Evolutionary conservation across 352 stramenopile species (phyloP).

Genomic region (Globisporangium heterothallicum): DNA sequence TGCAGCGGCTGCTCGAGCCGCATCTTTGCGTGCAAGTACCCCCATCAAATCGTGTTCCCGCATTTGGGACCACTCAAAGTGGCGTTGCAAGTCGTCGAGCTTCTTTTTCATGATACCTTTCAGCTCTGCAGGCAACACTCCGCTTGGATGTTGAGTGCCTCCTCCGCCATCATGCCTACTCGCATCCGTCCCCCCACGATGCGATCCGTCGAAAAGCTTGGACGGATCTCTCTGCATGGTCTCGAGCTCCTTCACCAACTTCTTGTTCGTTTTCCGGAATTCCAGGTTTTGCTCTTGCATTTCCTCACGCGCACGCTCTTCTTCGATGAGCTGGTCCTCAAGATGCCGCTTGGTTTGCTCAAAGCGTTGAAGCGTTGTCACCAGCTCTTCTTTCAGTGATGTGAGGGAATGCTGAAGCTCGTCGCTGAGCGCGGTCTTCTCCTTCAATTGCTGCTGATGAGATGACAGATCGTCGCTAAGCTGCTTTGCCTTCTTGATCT

Average conservation of each 20-base stretch:
- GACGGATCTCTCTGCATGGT: slow-evolving; percentile 24
- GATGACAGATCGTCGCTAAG: slow-evolving; percentile 35
- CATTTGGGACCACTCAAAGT: slow-evolving; percentile 63
- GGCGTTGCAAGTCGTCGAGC: slow-evolving; percentile 33
- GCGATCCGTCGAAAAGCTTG: not conserved
- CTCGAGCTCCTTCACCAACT: slow-evolving; percentile 54
- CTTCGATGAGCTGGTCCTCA: slow-evolving; percentile 73
- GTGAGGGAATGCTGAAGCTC: slow-evolving; percentile 57
- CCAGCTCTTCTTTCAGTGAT: slow-evolving; percentile 57
- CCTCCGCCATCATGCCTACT: not conserved
- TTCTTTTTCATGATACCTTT: slow-evolving; percentile 40
- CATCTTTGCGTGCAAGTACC: slow-evolving; percentile 19
- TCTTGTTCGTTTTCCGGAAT: slow-evolving; percentile 71
- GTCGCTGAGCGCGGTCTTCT: slow-evolving; percentile 39
- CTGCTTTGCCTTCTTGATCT: slow-evolving; percentile 53
- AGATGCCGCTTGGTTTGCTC: slow-evolving; percentile 72
- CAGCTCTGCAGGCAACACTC: slow-evolving; percentile 20
- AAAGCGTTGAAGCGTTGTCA: slow-evolving; percentile 44
- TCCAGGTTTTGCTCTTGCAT: slow-evolving; percentile 73
- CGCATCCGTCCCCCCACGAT: not conserved
- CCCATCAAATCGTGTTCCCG: slow-evolving; percentile 59
- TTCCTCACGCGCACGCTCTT: slow-evolving; percentile 63
- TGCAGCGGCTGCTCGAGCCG: not conserved
- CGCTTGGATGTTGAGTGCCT: slow-evolving; percentile 1
- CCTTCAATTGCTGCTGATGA: slow-evolving; percentile 34